These are phyloP conservation scores for Gentiana straminea DNA, from an alignment of 257 asterid genomes.

Conservation along the genomic window DNA sequence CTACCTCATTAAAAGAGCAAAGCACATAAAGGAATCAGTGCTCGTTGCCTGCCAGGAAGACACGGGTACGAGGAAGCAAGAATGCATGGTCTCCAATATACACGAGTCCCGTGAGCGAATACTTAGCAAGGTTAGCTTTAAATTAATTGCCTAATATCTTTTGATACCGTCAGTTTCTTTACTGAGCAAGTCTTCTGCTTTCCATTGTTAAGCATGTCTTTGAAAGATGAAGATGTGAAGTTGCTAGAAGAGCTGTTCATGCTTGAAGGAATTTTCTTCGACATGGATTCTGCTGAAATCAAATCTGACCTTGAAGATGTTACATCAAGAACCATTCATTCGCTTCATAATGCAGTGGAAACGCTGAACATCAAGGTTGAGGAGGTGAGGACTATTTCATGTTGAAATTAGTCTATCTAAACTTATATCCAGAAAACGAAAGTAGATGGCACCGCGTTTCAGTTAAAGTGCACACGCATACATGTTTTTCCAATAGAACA, in stretches of 20 bases:
- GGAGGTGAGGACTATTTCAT: constrained; percentile 24
- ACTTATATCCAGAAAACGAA: not conserved
- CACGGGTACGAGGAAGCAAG: constrained; percentile 19
- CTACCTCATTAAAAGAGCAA: constrained; percentile 44
- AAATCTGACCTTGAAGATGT: constrained; percentile 51
- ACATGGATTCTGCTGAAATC: constrained; percentile 44
- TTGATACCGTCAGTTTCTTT: not conserved
- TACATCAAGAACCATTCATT: constrained; percentile 50
- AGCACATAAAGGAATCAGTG: constrained; percentile 58
- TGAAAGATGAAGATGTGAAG: constrained; percentile 46
- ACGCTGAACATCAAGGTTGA: constrained; percentile 33
- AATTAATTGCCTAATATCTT: constrained; percentile 1
- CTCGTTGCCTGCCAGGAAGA: constrained; percentile 31
- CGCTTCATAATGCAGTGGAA: constrained; percentile 38
- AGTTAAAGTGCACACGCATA: not conserved
- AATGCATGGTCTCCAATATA: constrained; percentile 11
- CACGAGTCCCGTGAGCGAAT: constrained; percentile 46
- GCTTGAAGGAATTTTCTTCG: constrained; percentile 58
- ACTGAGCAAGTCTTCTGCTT: constrained; percentile 17
- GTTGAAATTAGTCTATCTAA: too few species aligned
- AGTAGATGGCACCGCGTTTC: not conserved
- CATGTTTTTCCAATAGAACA: not conserved
- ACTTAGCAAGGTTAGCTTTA: constrained; percentile 39
- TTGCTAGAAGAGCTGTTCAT: constrained; percentile 61
- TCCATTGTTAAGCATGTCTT: constrained; percentile 41